Conservation (phyloP, 2,329 filamentous ascomycete genomes). For the Raffaelea deltoideospora region DNA sequence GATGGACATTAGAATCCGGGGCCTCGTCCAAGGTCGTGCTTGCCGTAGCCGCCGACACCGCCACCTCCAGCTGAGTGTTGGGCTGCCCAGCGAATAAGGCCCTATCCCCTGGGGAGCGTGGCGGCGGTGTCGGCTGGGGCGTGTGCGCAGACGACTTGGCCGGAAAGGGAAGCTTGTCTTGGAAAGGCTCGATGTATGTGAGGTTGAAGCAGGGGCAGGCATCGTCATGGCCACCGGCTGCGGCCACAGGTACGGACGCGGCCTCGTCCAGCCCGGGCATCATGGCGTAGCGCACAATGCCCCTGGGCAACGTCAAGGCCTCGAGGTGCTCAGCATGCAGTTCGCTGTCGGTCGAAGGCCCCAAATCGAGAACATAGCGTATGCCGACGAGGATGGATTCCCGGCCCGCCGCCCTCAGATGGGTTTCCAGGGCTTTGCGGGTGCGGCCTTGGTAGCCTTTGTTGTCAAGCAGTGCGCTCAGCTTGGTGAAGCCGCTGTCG, state of each 20-base stretch:
- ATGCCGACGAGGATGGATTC: conserved; percentile 8
- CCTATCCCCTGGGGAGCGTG: too few species aligned
- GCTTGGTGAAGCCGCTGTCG: conserved; percentile 6
- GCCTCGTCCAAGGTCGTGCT: too few species aligned
- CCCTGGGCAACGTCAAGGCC: conserved; percentile 8
- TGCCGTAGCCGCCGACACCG: too few species aligned
- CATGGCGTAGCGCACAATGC: conserved; percentile 8
- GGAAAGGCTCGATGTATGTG: too few species aligned
- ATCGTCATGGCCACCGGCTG: conserved; percentile 27
- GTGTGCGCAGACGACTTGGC: too few species aligned
- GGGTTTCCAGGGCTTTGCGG: too few species aligned
- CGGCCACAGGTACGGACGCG: conserved; percentile 2
- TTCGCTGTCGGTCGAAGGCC: conserved; percentile 8
- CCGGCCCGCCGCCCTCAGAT: neutral
- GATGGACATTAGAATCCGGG: too few species aligned
- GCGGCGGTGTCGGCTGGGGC: too few species aligned
- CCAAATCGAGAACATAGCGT: conserved; percentile 11
- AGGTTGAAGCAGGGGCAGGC: conserved; percentile 18
- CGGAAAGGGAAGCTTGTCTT: too few species aligned
- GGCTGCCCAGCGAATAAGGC: too few species aligned
- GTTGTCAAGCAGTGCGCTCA: conserved; percentile 6
- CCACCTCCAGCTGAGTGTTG: too few species aligned
- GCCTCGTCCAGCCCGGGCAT: neutral
- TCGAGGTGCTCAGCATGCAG: conserved; percentile 8
- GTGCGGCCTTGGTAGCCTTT: conserved; percentile 5